Evolutionary conservation across 2,329 filamentous ascomycete genomes (phyloP), one percentile per base, ranked within the genome.

Genomic region (Amesomyces nigricolor): DNA sequence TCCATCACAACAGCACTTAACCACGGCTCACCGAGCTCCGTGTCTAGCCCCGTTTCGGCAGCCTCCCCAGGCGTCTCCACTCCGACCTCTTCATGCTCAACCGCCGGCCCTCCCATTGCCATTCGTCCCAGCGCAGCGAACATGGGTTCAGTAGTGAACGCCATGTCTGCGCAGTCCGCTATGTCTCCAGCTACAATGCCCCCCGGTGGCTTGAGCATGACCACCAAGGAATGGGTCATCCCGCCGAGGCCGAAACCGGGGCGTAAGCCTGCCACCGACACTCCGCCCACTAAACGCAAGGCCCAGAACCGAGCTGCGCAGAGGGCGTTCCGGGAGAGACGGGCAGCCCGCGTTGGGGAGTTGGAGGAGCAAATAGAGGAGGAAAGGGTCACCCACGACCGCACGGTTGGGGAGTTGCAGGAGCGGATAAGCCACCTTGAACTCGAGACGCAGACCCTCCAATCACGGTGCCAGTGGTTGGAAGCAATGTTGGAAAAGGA

Each of bases 221-320:
- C 88, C 37, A 88, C 82, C 64, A 91, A 86, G 70, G 87, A 92
- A 82, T 94, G 89, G 89, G 80, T 92, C 22, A 85, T 94, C 44
- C 89, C 89, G 22, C 89, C 89, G 29, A 81, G 89, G 58, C 89
- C 89, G 46, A 92, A 91, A 77, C 92, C 94, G 19, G 92, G 92
- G 47, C 85, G 92, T 64, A 97, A 97, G 78, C 91, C 92, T 3
- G 89, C 90, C 46, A 95, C 89, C 37, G 91, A 96, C 68, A 95
- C 91, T 51, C 91, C 91, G 13, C 88, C 89, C 1, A 95, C 91
- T 43, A 95, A 95, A 75, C 84, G 94, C 62, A 95, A 96, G 76
- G 88, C 89, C 1, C 94, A 97, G 74, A 97, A 97, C 71, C 82
- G 94, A 58, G 88, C 89, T 46, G 92, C 92, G 3, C 92, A 97